phyloP scores from a whole-genome alignment of 257 asterid species.

The Plantago ovata region DNA sequence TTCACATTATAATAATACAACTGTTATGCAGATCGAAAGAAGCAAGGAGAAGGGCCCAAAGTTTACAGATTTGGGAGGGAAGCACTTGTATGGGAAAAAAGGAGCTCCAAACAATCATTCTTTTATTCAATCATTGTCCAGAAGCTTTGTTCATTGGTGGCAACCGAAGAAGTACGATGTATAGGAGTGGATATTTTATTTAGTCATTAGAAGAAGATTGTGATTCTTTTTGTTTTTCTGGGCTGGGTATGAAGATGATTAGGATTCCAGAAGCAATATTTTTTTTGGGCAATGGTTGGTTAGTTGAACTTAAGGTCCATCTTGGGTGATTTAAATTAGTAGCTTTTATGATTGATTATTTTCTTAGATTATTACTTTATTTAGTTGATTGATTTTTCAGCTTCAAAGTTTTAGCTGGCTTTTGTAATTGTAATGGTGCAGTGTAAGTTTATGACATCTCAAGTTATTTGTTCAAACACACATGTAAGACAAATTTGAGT shows the following conservation, averaged over 20 bases:
- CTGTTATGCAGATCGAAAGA: slow-evolving; percentile 74
- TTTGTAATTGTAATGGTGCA: slow-evolving; percentile 23
- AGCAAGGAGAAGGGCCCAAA: slow-evolving; percentile 84
- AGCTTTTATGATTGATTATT: slow-evolving; percentile 23
- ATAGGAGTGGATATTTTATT: slow-evolving; percentile 29
- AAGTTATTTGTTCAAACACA: slow-evolving; percentile 6
- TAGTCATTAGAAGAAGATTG: slow-evolving; percentile 18
- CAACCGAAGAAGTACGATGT: slow-evolving; percentile 74
- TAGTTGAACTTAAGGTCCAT: slow-evolving; percentile 20
- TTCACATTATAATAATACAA: background rate
- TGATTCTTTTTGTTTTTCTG: slow-evolving; percentile 38
- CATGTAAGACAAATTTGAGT: background rate
- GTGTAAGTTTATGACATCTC: slow-evolving; percentile 14
- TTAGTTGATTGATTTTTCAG: slow-evolving; percentile 38
- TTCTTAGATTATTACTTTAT: slow-evolving; percentile 14
- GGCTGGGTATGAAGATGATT: slow-evolving; percentile 13
- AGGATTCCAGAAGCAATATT: slow-evolving; percentile 25
- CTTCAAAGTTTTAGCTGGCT: slow-evolving; percentile 9
- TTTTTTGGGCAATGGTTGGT: slow-evolving; percentile 13
- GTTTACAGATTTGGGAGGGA: slow-evolving; percentile 92
- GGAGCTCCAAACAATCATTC: slow-evolving; percentile 55
- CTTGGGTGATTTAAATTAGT: slow-evolving; percentile 19
- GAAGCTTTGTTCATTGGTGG: slow-evolving; percentile 60
- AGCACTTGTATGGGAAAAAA: slow-evolving; percentile 79
- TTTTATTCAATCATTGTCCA: slow-evolving; percentile 54